phyloP scores from a whole-genome alignment of 1,284 basidiomycete genomes.

The Ceratobasidium theobromae region DNA sequence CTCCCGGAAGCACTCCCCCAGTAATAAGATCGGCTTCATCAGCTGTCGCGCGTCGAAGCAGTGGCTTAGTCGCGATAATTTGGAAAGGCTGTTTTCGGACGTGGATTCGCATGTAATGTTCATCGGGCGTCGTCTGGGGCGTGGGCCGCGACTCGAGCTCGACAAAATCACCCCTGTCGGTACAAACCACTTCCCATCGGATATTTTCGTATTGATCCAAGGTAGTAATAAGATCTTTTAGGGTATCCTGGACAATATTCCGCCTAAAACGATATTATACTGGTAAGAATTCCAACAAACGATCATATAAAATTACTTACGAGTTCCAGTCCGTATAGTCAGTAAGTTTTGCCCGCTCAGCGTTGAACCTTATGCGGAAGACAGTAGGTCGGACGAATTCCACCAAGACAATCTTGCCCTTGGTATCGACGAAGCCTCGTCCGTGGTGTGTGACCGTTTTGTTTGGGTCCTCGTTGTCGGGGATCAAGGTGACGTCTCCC shows the following conservation, averaged over 20 bases:
- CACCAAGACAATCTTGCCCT: background rate
- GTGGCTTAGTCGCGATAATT: background rate
- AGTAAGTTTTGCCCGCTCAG: background rate
- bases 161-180: conserved; percentile 16
- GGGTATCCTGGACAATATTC: background rate
- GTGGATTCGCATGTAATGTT: conserved; percentile 2
- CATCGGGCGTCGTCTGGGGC: background rate
- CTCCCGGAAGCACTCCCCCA: background rate
- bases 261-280: background rate
- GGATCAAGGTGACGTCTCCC: background rate
- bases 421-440: background rate
- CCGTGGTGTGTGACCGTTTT: background rate
- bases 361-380: conserved; percentile 11
- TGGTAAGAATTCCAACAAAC: background rate
- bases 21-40: background rate
- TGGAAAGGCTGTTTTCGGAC: conserved; percentile 1
- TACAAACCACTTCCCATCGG: background rate
- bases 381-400: conserved; percentile 12
- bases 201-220: background rate
- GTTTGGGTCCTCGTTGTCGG: background rate
- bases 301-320: background rate
- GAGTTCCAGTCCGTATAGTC: background rate
- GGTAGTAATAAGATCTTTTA: background rate
- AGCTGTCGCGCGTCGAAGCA: background rate
- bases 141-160: conserved; percentile 22